Evolutionary conservation across 2,329 filamentous ascomycete genomes (phyloP).

Genomic region (Colletotrichum sansevieriae): DNA sequence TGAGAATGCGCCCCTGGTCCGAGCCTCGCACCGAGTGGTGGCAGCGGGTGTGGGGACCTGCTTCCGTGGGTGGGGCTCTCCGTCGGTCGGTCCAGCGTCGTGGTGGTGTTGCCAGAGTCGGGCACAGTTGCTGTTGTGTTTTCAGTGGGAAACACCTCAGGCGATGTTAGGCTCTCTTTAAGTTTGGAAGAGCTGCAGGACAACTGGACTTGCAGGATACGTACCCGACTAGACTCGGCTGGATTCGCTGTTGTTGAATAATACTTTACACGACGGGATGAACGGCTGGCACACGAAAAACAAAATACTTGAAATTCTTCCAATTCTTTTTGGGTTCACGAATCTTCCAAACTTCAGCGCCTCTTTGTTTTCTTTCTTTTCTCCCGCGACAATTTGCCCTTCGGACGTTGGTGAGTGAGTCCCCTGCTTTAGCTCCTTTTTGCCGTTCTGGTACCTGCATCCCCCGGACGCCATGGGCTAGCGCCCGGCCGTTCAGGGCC

Average conservation of each 20-base stretch:
- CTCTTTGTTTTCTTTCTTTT: background rate
- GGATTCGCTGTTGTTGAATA: background rate
- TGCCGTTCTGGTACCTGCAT: slow-evolving; percentile 35
- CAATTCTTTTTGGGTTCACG: background rate
- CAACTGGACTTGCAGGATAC: slow-evolving; percentile 39
- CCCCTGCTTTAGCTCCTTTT: slow-evolving; percentile 7
- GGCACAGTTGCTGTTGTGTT: background rate
- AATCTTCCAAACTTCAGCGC: background rate
- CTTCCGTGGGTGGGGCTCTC: slow-evolving; percentile 15
- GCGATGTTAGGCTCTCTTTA: slow-evolving; percentile 15
- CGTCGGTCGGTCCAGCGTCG: background rate
- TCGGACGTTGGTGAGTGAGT: slow-evolving; percentile 4
- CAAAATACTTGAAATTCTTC: background rate
- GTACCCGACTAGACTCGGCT: slow-evolving; percentile 1
- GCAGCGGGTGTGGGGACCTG: slow-evolving; percentile 9
- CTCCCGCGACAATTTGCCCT: background rate
- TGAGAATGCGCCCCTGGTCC: slow-evolving; percentile 24
- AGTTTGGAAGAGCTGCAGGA: slow-evolving; percentile 30
- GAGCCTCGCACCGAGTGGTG: slow-evolving; percentile 17
- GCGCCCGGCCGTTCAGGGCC: slow-evolving; percentile 11
- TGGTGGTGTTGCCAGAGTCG: background rate
- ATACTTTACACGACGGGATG: slow-evolving; percentile 27
- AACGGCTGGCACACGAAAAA: slow-evolving; percentile 14
- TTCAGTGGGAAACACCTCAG: background rate
- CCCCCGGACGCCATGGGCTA: slow-evolving; percentile 33